Base-by-base conservation (phyloP, 2,329 filamentous ascomycete genomes). In the Aureobasidium mangrovei region DNA sequence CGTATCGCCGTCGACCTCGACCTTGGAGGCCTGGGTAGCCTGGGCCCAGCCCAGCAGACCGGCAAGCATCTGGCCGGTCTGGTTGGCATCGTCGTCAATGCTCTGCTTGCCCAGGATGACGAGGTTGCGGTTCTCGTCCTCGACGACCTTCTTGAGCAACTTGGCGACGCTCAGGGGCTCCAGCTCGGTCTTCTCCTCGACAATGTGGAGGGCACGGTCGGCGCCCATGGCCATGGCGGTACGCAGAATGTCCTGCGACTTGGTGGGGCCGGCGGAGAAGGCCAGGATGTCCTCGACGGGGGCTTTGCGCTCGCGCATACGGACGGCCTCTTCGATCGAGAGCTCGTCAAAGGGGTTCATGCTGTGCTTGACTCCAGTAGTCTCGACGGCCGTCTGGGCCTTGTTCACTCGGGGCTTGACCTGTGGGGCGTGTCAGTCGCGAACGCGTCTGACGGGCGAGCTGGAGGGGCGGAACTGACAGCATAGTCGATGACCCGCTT, bases 331-430 rank as follows among this genome's bases (percentile, higher is more conserved):
- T 75, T 98, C 93, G 71, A 98, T 84, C 41, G 90, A 94, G 66
- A 98, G 87, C 72, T 98, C 93, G 77, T 98, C 93, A 74, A 98
- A 98, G 24, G 93, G 93, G 79, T 97, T 98, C 82, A 98, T 91
- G 69, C 85, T 91, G 80, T 97, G 91, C 75, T 97, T 97, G 67
- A 97, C 90, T 62, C 88, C 88, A 60, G 85, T 79, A 54, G 88
- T 95, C 74, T 96, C 91, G 73, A 98, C 86, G 67, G 83, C 91
- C 58, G 91, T 96, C 73, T 82, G 78, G 60, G 83, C 69, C 63
- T 83, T 82, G 75, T 85, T 85, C 67, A 85, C 81, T 61, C 82
- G 81, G 52, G 83, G 83, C 73, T 85, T 85, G 74, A 85, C 75
- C 82, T 85, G 61, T 52, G 31, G 6, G 47, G 26, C 32, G 36